A percentile compares a stretch with the other conserved stretches of the same genome.
Conservation (phyloP, 2,329 filamentous ascomycete genomes). For the Teratosphaeria gauchensis region DNA sequence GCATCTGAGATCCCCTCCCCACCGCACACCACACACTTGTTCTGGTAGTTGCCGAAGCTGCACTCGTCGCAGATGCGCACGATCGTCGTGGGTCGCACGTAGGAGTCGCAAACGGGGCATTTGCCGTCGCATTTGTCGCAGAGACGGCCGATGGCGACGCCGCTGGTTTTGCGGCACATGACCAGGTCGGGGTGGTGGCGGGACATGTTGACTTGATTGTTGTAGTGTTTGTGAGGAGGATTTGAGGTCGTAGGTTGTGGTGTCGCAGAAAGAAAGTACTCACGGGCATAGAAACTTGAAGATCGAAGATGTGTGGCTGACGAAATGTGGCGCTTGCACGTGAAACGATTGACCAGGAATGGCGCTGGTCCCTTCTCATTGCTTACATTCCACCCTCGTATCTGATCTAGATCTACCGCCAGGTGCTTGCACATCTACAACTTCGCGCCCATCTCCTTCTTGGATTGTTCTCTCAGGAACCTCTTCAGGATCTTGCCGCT, state of each 20-base stretch:
- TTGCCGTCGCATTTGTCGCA: slow-evolving; percentile 99
- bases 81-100: slow-evolving; percentile 93
- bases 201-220: background rate
- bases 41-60: slow-evolving; percentile 99
- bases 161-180: slow-evolving; percentile 98
- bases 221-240: background rate
- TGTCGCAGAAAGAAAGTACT: background rate
- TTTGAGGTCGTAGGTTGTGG: background rate
- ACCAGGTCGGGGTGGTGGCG: slow-evolving; percentile 77
- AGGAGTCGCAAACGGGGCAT: slow-evolving; percentile 97
- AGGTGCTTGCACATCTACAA: slow-evolving; percentile 12
- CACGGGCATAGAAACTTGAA: background rate
- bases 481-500: slow-evolving; percentile 31
- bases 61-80: slow-evolving; percentile 99
- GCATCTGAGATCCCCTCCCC: slow-evolving; percentile 97
- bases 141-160: slow-evolving; percentile 94
- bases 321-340: background rate
- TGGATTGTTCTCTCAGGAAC: slow-evolving; percentile 36
- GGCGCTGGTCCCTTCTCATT: no score
- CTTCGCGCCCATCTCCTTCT: slow-evolving; percentile 30
- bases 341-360: background rate
- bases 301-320: background rate
- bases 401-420: background rate
- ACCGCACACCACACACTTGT: slow-evolving; percentile 98
- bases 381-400: background rate